Conservation (phyloP, 2,329 filamentous ascomycete species). For the Talaromyces amestolkiae region DNA sequence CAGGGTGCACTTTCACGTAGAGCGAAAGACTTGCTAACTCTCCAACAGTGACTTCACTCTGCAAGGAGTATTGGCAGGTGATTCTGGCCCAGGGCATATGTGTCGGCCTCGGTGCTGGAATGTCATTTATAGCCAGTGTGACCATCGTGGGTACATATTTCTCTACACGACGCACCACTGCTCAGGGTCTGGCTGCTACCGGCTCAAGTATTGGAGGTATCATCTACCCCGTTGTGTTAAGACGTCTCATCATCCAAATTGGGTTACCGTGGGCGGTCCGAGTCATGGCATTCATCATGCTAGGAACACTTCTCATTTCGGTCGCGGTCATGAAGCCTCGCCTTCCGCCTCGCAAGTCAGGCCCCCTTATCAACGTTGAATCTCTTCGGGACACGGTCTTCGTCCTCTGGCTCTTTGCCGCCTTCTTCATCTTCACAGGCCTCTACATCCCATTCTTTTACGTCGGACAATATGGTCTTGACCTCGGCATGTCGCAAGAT, state of each 20-base stretch:
- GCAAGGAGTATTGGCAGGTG: constrained; percentile 52
- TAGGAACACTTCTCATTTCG: constrained; percentile 45
- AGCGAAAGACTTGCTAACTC: neutral
- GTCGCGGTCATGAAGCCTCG: constrained; percentile 26
- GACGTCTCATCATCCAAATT: constrained; percentile 49
- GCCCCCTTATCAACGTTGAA: neutral
- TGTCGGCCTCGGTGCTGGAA: constrained; percentile 36
- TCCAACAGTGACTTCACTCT: constrained; percentile 33
- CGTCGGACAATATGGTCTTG: neutral
- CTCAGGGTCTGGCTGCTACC: constrained; percentile 46
- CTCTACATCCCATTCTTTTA: constrained; percentile 1
- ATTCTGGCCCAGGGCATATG: constrained; percentile 48
- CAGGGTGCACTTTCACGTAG: neutral
- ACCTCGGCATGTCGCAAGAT: neutral
- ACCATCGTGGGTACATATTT: constrained; percentile 49
- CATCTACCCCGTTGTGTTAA: constrained; percentile 48
- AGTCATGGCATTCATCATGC: constrained; percentile 50
- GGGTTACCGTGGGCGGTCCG: constrained; percentile 53
- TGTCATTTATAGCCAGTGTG: constrained; percentile 46
- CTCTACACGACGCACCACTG: constrained; percentile 44
- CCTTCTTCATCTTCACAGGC: neutral
- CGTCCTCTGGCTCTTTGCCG: neutral
- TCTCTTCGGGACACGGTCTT: neutral
- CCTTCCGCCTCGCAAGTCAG: constrained; percentile 22
- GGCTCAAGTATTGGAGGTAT: constrained; percentile 53